Conservation (phyloP, 352 stramenopile genomes). For the Phytophthora citrophthora region DNA sequence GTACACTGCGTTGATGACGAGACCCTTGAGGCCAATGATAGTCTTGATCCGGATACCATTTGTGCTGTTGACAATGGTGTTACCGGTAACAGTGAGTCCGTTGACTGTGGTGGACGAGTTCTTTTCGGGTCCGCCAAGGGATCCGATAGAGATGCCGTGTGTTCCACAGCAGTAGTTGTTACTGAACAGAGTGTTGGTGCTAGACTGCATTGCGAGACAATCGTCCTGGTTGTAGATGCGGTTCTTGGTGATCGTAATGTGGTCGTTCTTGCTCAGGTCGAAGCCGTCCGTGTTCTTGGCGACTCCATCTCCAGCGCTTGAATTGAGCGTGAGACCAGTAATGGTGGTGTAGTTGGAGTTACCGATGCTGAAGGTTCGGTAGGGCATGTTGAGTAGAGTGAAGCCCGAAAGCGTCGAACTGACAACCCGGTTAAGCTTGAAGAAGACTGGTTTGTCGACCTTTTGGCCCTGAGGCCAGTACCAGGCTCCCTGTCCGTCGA, state of each 20-base stretch:
- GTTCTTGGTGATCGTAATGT: conserved; percentile 36
- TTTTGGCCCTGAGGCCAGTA: conserved; percentile 40
- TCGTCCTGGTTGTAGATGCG: conserved; percentile 36
- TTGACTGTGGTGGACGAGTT: conserved; percentile 17
- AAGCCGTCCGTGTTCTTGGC: conserved; percentile 30
- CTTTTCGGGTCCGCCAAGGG: conserved; percentile 10
- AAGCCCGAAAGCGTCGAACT: conserved; percentile 37
- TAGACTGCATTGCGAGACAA: conserved; percentile 25
- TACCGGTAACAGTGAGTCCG: conserved; percentile 23
- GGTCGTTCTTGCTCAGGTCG: conserved; percentile 31
- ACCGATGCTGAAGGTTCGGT: conserved; percentile 14
- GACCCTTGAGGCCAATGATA: conserved; percentile 21
- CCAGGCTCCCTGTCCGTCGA: conserved; percentile 40
- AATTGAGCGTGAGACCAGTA: conserved; percentile 19
- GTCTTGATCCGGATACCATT: conserved; percentile 37
- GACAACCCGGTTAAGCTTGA: conserved; percentile 13
- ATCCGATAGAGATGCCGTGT: conserved; percentile 35
- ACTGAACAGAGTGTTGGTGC: conserved; percentile 24
- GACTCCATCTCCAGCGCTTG: conserved; percentile 15
- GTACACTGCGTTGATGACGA: conserved; percentile 27
- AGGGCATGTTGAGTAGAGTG: conserved; percentile 33
- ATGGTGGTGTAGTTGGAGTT: conserved; percentile 29
- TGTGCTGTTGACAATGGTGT: conserved; percentile 34
- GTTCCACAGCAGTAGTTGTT: conserved; percentile 21
- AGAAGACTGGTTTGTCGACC: conserved; percentile 23